Percentiles rank a stretch among this genome's conserved stretches.
Conservation (phyloP, 2,329 filamentous ascomycete genomes). For the Leptographium procerum region DNA sequence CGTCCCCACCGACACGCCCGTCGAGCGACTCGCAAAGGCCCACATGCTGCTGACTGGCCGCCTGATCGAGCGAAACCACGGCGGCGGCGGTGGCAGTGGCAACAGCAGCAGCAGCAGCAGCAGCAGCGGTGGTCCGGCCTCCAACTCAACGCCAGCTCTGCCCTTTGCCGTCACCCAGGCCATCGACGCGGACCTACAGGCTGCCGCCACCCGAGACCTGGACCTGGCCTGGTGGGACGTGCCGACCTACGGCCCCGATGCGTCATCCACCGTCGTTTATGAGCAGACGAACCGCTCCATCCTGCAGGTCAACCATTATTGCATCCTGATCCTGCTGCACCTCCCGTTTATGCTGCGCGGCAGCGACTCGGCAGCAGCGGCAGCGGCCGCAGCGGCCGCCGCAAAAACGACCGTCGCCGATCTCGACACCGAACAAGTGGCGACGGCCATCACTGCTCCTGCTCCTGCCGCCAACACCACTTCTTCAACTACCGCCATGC, state of each 20-base stretch:
- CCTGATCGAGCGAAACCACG: conserved; percentile 39
- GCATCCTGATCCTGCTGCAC: conserved; percentile 40
- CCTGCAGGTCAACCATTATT: conserved; percentile 38
- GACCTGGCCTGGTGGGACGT: conserved; percentile 37
- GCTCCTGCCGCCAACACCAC: not conserved
- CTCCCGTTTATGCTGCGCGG: conserved; percentile 39
- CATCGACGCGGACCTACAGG: conserved; percentile 36
- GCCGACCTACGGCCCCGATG: conserved; percentile 16
- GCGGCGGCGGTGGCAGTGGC: conserved; percentile 22
- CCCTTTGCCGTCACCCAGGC: conserved; percentile 29
- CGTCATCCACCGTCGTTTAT: conserved; percentile 13
- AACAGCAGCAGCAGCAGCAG: too few relatives aligned
- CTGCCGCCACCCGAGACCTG: conserved; percentile 25
- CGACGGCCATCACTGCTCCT: not conserved
- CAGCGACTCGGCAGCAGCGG: conserved; percentile 16
- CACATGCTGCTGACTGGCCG: conserved; percentile 30
- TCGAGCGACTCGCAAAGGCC: conserved; percentile 32
- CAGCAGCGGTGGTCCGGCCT: too few relatives aligned
- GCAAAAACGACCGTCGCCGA: not conserved
- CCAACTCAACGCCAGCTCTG: too few relatives aligned
- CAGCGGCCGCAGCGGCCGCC: not conserved
- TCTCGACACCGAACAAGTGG: too few relatives aligned
- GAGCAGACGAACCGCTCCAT: conserved; percentile 26
- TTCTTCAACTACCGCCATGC: not conserved
- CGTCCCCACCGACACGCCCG: conserved; percentile 19